Base-by-base conservation (phyloP, 306 rosid genomes). In the Nissolia schottii region DNA sequence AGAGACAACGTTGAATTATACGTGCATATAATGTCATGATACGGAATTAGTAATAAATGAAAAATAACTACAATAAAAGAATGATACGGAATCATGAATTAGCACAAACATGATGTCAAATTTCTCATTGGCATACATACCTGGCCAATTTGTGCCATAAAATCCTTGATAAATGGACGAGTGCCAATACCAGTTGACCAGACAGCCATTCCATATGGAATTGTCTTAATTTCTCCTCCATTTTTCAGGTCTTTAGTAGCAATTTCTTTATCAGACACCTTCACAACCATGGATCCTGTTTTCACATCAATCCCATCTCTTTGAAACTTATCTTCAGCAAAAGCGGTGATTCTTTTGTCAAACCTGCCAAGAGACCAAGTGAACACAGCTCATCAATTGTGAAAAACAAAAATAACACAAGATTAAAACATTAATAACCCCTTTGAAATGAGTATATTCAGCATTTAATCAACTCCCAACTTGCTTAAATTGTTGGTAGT, bases 171-270 rank as follows among this genome's bases (percentile, higher is more conserved):
- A 55, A 94, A 81, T 7, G 99, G 99, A 73, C 96, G 97, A 19
- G 96, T 89, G 56, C 97, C 99, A 8, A 91, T 82, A 28, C 99
- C 99, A 38, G 99, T 94, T 65, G 99, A 94, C 99, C 96, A 94
- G 29, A 94, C 96, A 71, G 88, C 95, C 99, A 94, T 89, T 74
- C 99, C 99, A 65, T 88, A 94, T 15, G 97, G 97, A 62, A 88
- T 78, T 14, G 82, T 25, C 22, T 89, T 85, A 49, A 88, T 54
- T 53, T 81, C 77, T 31, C 88, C 87, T 7, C 97, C 98, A 70
- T 75, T 91, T 77, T 91, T 95, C 89, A 85, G 49, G 70, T 91
- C 96, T 75, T 91, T 89, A 8, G 96, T 88, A 11, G 85, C 76
- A 63, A 95, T 95, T 64, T 95, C 97, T 54, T 86, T 95, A 2